Conservation (phyloP, 2,329 filamentous ascomycete genomes). For the Kalmusia sp. region DNA sequence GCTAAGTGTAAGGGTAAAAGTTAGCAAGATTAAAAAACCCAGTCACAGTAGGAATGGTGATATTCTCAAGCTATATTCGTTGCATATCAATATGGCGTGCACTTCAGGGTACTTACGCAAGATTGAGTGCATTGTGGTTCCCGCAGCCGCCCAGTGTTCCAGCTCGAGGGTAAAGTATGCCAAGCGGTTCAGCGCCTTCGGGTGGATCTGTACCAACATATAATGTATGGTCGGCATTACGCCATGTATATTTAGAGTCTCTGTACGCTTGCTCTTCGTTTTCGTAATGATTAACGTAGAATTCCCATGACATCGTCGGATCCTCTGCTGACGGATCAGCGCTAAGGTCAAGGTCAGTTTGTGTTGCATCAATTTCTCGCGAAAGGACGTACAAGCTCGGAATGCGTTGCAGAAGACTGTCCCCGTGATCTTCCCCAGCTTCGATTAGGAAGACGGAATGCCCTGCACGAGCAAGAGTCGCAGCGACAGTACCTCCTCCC, state of each 20-base stretch:
- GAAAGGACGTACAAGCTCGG: slow-evolving; percentile 52
- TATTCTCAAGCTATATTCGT: too few species aligned
- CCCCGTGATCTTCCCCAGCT: slow-evolving; percentile 61
- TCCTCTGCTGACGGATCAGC: slow-evolving; percentile 57
- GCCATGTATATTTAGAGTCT: slow-evolving; percentile 64
- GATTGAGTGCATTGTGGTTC: slow-evolving; percentile 60
- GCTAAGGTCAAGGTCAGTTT: slow-evolving; percentile 53
- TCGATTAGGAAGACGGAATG: slow-evolving; percentile 63
- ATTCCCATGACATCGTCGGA: slow-evolving; percentile 62
- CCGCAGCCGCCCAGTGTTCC: slow-evolving; percentile 62
- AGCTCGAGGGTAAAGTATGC: slow-evolving; percentile 62
- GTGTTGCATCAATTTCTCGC: neutral
- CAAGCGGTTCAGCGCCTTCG: slow-evolving; percentile 54
- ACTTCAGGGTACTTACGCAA: neutral
- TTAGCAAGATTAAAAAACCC: slow-evolving; percentile 48
- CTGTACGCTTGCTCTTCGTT: slow-evolving; percentile 57
- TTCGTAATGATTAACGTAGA: slow-evolving; percentile 64
- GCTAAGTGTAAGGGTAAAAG: slow-evolving; percentile 51
- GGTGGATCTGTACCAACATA: slow-evolving; percentile 61
- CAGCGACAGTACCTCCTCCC: slow-evolving; percentile 63
- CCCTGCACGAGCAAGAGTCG: slow-evolving; percentile 60
- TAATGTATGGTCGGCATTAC: slow-evolving; percentile 54
- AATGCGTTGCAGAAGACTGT: slow-evolving; percentile 22
- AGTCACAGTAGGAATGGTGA: too few species aligned
- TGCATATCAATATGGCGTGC: slow-evolving; percentile 33